Evolutionary conservation across 2,329 filamentous ascomycete genomes (phyloP).

Genomic region (Ceratocystis destructans): DNA sequence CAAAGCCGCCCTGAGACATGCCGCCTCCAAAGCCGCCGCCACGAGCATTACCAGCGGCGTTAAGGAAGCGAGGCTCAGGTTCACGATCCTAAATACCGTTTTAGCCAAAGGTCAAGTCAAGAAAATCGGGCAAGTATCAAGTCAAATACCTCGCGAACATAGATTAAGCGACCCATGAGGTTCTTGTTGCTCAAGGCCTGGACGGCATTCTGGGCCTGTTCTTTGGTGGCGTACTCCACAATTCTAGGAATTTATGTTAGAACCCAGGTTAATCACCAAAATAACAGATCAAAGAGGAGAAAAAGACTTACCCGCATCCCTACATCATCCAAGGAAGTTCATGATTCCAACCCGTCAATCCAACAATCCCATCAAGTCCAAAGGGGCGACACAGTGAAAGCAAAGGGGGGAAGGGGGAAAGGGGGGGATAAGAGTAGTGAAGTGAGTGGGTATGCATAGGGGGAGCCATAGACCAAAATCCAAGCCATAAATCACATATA

Average conservation of each 20-base stretch:
- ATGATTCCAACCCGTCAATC: slow-evolving; percentile 86
- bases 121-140: neutral
- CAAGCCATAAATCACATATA: slow-evolving; percentile 49
- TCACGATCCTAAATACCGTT: slow-evolving; percentile 63
- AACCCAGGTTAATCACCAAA: neutral
- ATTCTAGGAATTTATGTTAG: slow-evolving; percentile 46
- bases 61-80: slow-evolving; percentile 90
- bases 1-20: slow-evolving; percentile 35
- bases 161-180: slow-evolving; percentile 94
- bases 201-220: slow-evolving; percentile 96
- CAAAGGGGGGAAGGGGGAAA: slow-evolving; percentile 55
- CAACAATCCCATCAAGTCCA: slow-evolving; percentile 74
- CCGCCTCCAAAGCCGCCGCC: slow-evolving; percentile 42
- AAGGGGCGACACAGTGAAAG: slow-evolving; percentile 39
- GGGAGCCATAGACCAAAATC: slow-evolving; percentile 32
- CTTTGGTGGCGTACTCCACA: slow-evolving; percentile 99
- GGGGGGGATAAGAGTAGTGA: slow-evolving; percentile 62
- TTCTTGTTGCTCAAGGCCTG: slow-evolving; percentile 98
- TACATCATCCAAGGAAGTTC: slow-evolving; percentile 78
- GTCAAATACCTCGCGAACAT: slow-evolving; percentile 76
- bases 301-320: slow-evolving; percentile 89
- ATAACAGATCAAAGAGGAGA: neutral
- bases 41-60: slow-evolving; percentile 39
- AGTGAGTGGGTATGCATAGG: neutral
- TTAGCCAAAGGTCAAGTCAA: neutral